Conservation (phyloP, 208 protist species). For the Porcisia deanei region DNA sequence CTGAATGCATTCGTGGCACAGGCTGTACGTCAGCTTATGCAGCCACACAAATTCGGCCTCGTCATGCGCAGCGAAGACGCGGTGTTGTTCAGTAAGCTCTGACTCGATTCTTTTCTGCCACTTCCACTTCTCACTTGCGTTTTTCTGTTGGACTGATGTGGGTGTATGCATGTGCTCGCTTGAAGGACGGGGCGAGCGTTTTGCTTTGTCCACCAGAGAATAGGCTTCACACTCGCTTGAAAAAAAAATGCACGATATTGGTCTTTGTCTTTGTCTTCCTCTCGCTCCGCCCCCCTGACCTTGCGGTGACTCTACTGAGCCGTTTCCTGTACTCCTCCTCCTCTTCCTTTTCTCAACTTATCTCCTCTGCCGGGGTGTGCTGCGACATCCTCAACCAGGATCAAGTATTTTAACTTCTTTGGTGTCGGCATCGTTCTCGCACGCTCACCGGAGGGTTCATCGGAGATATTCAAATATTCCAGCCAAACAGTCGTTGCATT, state of each 20-base stretch:
- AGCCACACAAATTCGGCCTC: constrained; percentile 62
- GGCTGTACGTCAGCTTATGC: constrained; percentile 65
- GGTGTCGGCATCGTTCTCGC: too few relatives aligned
- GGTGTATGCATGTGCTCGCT: background rate
- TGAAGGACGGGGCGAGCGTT: too few relatives aligned
- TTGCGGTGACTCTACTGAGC: background rate
- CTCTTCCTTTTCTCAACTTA: background rate
- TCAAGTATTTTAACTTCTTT: too few relatives aligned
- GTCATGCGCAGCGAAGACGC: constrained; percentile 36
- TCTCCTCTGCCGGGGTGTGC: too few relatives aligned
- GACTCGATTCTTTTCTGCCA: background rate
- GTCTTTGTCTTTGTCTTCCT: background rate
- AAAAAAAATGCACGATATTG: too few relatives aligned
- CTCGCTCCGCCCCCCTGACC: background rate
- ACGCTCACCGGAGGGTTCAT: too few relatives aligned
- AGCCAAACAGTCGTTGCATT: too few relatives aligned
- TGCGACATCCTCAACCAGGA: too few relatives aligned
- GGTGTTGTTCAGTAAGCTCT: constrained; percentile 20
- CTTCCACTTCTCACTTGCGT: background rate
- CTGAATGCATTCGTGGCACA: constrained; percentile 47
- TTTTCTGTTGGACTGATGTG: background rate
- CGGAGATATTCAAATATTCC: too few relatives aligned
- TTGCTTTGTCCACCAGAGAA: too few relatives aligned
- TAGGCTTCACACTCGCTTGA: too few relatives aligned
- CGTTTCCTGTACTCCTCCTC: background rate